These are phyloP conservation scores for Pestalotiopsis sp. DNA, from an alignment of 2,329 filamentous ascomycete genomes.

Conservation along the genomic window DNA sequence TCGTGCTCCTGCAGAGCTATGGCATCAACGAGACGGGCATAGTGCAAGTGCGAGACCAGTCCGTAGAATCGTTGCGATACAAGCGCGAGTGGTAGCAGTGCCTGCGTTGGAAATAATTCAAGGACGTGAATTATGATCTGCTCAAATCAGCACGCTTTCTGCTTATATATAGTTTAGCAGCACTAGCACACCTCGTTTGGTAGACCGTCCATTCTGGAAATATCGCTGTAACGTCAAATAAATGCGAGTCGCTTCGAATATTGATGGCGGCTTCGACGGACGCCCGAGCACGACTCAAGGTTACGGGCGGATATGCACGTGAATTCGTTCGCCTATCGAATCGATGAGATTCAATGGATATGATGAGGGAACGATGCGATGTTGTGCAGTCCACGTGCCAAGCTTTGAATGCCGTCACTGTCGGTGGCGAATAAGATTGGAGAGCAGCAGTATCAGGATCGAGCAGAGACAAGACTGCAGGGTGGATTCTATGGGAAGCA, in stretches of 20 bases:
- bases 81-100: constrained; percentile 59
- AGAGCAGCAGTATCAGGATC: neutral
- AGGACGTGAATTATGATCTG: constrained; percentile 57
- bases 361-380: neutral
- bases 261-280: too few species aligned
- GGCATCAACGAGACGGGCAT: constrained; percentile 64
- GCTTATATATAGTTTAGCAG: neutral
- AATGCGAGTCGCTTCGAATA: too few species aligned
- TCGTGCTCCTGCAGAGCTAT: constrained; percentile 63
- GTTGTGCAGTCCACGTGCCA: neutral
- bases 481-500: neutral
- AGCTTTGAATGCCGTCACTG: neutral
- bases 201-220: constrained; percentile 30
- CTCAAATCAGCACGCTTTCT: neutral
- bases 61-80: constrained; percentile 67
- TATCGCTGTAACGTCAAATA: neutral
- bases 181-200: constrained; percentile 35
- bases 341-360: too few species aligned
- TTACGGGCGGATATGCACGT: too few species aligned
- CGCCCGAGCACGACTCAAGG: too few species aligned
- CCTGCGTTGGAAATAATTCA: constrained; percentile 47
- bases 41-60: constrained; percentile 64
- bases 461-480: neutral
- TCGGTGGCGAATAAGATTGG: neutral
- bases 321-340: too few species aligned